Evolutionary conservation across 2,329 filamentous ascomycete genomes (phyloP).

Genomic region (Sporothrix schenckii): DNA sequence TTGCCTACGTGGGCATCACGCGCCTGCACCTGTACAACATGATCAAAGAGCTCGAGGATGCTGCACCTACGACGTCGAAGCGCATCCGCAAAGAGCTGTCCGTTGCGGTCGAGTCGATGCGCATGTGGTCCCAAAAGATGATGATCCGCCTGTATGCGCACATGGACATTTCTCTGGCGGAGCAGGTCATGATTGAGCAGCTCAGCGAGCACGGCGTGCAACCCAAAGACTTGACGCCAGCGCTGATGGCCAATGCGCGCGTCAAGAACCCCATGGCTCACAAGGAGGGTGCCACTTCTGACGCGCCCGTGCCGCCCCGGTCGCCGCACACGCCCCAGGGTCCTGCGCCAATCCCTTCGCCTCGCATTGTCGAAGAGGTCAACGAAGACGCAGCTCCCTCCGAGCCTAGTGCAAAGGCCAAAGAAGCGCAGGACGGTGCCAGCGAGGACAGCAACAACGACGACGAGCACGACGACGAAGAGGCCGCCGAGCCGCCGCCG

Average conservation of each 20-base stretch:
- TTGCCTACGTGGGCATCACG: conserved; percentile 92
- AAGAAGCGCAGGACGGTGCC: not conserved
- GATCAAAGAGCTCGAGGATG: conserved; percentile 65
- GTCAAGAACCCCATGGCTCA: conserved; percentile 88
- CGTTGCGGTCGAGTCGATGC: conserved; percentile 73
- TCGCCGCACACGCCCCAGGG: conserved; percentile 9
- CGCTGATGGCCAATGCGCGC: conserved; percentile 86
- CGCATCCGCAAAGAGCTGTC: conserved; percentile 72
- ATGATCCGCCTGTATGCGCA: conserved; percentile 93
- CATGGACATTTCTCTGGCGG: conserved; percentile 90
- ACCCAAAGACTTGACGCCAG: conserved; percentile 78
- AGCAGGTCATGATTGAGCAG: conserved; percentile 99
- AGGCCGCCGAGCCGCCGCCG: conserved; percentile 56
- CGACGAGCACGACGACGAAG: conserved; percentile 43
- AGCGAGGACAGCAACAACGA: conserved; percentile 39
- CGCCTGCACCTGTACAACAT: conserved; percentile 79
- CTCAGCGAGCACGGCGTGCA: conserved; percentile 88
- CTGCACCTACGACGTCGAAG: conserved; percentile 55
- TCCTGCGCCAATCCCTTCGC: not conserved
- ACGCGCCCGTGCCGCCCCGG: not conserved
- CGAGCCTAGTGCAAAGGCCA: not conserved
- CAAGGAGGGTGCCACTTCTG: conserved; percentile 38
- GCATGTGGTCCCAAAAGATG: conserved; percentile 98
- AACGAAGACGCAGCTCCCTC: not conserved
- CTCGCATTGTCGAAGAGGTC: conserved; percentile 28